Evolutionary conservation across 306 rosid genomes (phyloP), one percentile per base, ranked within the genome.

Genomic region (Quillaja saponaria): DNA sequence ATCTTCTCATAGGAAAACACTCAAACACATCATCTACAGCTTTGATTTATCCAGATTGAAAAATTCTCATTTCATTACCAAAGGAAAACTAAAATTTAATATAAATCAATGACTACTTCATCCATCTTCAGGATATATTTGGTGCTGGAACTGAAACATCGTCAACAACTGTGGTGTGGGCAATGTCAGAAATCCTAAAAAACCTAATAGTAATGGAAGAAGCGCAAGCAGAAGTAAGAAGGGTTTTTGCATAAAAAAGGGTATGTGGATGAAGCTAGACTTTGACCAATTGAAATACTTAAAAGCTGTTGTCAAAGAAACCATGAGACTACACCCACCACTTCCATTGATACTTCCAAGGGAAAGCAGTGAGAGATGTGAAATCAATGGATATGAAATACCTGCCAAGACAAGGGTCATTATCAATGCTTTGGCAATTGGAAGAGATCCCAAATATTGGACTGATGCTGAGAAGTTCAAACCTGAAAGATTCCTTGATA

Each of bases 91-190:
- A 25, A 25, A 25, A 25, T 25, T 25, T 25, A 25, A 1, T 1
- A 25, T 25, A 4, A 25, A 14, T 53, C 31, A n/a, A 6, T 31
- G 13, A 8, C 8, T 31, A 13, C 20, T 8, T 12, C 8, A 49
- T 41, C 39, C 4, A 16, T 25, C 40, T 8, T 6, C 60, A 74
- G 83, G 83, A 79, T 21, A 42, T 74, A 14, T 79, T 65, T 28
- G 49, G 12, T 42, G 83, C 64, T 13, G 83, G 77, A 34, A 53
- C 73, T 55, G 80, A 79, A 17, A 61, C 73, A 40, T 19, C 83
- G 64, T 16, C 76, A 3, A 63, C 72, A 49, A 11, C 69, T 0
- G 49, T 78, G 48, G 76, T 69, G 20, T 78, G 79, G 34, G 31
- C 31, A 25, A 25, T 25, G 31, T 2, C 31, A 25, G 31, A 25